Conservation (phyloP, 495 filamentous ascomycete genomes). For the Xylaria scruposa region DNA sequence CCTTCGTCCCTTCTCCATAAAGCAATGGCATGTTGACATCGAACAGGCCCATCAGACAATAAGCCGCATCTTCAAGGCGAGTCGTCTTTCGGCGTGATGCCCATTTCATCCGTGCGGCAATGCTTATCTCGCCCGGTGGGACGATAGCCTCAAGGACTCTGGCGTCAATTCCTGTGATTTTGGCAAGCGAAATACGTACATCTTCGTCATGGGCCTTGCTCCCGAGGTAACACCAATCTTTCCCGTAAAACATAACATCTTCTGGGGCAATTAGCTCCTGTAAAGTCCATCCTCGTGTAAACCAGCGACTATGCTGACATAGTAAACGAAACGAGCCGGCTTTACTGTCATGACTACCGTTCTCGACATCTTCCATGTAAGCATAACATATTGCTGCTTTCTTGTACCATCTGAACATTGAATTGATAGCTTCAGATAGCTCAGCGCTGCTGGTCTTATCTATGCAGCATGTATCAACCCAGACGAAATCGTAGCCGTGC, state of each 20-base stretch:
- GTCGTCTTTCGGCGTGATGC: constrained; percentile 19
- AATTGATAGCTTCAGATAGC: constrained; percentile 12
- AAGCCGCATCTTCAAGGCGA: constrained; percentile 19
- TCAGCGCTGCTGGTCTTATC: constrained; percentile 13
- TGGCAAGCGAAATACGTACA: neutral
- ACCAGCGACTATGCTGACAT: constrained; percentile 12
- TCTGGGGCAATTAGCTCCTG: constrained; percentile 20
- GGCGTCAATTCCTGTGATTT: constrained; percentile 1
- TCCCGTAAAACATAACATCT: constrained; percentile 11
- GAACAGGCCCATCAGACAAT: constrained; percentile 24
- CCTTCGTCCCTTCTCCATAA: constrained; percentile 17
- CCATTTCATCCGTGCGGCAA: constrained; percentile 25
- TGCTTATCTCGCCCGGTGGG: neutral
- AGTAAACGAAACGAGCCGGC: neutral
- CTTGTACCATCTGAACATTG: constrained; percentile 26
- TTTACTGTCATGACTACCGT: neutral
- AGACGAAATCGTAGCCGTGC: constrained; percentile 11
- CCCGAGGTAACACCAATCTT: constrained; percentile 7
- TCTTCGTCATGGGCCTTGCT: constrained; percentile 1
- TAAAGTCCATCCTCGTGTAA: constrained; percentile 13
- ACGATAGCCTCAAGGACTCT: neutral
- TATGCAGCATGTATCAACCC: constrained; percentile 30
- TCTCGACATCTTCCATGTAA: constrained; percentile 23
- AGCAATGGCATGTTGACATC: constrained; percentile 18
- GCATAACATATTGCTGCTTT: constrained; percentile 22